A percentile compares a stretch with the other conserved stretches of the same genome.
phyloP scores from a whole-genome alignment of 2,329 filamentous ascomycete genomes.

The Monosporascus sp. region DNA sequence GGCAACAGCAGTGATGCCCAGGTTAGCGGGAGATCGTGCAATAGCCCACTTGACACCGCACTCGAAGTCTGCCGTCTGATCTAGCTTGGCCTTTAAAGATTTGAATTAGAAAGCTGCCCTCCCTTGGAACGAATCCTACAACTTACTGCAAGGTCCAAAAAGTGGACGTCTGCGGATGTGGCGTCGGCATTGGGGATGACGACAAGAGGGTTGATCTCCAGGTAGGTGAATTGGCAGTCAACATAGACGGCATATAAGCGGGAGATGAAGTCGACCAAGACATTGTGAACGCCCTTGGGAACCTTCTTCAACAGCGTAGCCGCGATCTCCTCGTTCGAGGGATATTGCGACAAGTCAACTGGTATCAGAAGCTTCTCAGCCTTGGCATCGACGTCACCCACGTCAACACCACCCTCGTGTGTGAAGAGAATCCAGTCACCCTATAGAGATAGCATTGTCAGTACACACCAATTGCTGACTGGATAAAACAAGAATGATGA shows the following conservation, averaged over 20 bases:
- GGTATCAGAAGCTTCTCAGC: conserved; percentile 98
- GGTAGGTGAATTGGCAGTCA: conserved; percentile 99
- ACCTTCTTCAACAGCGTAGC: conserved; percentile 82
- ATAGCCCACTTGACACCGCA: conserved; percentile 99
- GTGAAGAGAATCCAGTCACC: conserved; percentile 99
- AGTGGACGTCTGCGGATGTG: conserved; percentile 92
- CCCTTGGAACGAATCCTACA: too few species aligned
- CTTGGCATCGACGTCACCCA: conserved; percentile 98
- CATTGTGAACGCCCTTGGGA: conserved; percentile 91
- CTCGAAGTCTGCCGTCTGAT: conserved; percentile 99
- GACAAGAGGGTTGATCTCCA: conserved; percentile 98
- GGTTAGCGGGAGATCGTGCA: conserved; percentile 81
- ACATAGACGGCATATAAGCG: conserved; percentile 98
- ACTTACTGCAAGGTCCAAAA: conserved; percentile 68
- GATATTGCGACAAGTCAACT: conserved; percentile 90
- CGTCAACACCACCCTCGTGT: conserved; percentile 98
- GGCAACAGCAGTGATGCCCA: conserved; percentile 70
- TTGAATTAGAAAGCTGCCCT: too few species aligned
- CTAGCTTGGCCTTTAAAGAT: conserved; percentile 44
- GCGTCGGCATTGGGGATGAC: conserved; percentile 91
- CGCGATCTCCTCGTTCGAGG: conserved; percentile 93
- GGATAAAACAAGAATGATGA: too few species aligned
- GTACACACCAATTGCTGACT: neutral
- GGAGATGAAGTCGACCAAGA: conserved; percentile 98
- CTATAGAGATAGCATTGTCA: conserved; percentile 40